phyloP scores from a whole-genome alignment of 2,329 filamentous ascomycete genomes.

The Hypomyces rosellus region DNA sequence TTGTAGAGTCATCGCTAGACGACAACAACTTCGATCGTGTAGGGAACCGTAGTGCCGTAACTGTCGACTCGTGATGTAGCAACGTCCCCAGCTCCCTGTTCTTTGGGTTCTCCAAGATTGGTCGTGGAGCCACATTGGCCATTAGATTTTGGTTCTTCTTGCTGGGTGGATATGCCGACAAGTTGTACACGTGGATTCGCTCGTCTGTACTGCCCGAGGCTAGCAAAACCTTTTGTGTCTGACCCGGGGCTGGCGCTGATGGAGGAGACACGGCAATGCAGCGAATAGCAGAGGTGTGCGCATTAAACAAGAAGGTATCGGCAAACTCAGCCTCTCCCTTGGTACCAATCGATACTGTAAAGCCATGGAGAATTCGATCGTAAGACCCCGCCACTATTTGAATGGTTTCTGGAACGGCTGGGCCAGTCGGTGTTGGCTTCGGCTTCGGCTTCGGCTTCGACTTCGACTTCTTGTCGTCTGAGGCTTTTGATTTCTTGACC shows the following conservation, averaged over 20 bases:
- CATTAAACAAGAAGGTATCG: slow-evolving; percentile 93
- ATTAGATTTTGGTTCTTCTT: slow-evolving; percentile 52
- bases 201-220: slow-evolving; percentile 92
- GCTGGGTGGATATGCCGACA: slow-evolving; percentile 64
- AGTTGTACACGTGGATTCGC: slow-evolving; percentile 86
- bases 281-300: slow-evolving; percentile 83
- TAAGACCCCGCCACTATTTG: slow-evolving; percentile 93
- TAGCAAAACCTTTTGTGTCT: slow-evolving; percentile 76
- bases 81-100: slow-evolving; percentile 86
- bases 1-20: slow-evolving; percentile 84
- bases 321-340: slow-evolving; percentile 58
- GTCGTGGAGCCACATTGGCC: slow-evolving; percentile 62
- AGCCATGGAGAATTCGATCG: slow-evolving; percentile 84
- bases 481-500: slow-evolving; percentile 28
- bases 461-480: slow-evolving; percentile 4
- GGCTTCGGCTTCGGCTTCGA: slow-evolving; percentile 6
- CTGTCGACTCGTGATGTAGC: slow-evolving; percentile 76
- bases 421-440: slow-evolving; percentile 1
- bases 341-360: slow-evolving; percentile 62
- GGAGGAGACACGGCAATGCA: slow-evolving; percentile 80
- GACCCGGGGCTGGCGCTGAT: slow-evolving; percentile 53
- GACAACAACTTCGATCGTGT: slow-evolving; percentile 81
- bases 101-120: slow-evolving; percentile 74
- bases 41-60: slow-evolving; percentile 76
- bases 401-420: slow-evolving; percentile 48